Percentiles rank a stretch among this genome's conserved stretches.
Conservation (phyloP, 495 filamentous ascomycete genomes). For the Hyaloscypha hepaticicola region DNA sequence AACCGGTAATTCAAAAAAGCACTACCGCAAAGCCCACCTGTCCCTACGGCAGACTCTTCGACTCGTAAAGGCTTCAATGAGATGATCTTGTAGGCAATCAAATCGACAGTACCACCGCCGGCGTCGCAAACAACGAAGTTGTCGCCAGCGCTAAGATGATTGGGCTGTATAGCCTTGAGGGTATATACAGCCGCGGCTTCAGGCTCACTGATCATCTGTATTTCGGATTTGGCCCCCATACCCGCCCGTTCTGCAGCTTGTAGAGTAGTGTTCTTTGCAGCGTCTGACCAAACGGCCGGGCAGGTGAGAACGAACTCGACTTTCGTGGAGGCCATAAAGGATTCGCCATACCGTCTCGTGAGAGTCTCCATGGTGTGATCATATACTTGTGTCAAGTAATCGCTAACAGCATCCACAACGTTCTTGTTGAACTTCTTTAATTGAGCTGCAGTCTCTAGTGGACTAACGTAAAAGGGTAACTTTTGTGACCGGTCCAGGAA, state of each 20-base stretch:
- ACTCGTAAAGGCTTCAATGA: slow-evolving; percentile 57
- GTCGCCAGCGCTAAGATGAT: slow-evolving; percentile 59
- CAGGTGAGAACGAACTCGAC: slow-evolving; percentile 73
- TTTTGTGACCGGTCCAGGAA: slow-evolving; percentile 78
- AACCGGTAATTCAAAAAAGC: slow-evolving; percentile 71
- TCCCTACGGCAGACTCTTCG: slow-evolving; percentile 65
- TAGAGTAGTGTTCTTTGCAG: slow-evolving; percentile 66
- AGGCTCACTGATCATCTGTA: slow-evolving; percentile 71
- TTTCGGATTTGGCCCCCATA: slow-evolving; percentile 57
- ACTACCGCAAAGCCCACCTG: slow-evolving; percentile 64
- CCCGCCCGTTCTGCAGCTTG: slow-evolving; percentile 66
- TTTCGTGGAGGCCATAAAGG: slow-evolving; percentile 58
- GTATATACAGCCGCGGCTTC: slow-evolving; percentile 77
- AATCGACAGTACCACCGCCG: slow-evolving; percentile 71
- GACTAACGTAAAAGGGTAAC: slow-evolving; percentile 73
- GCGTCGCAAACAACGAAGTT: slow-evolving; percentile 77
- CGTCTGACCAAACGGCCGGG: slow-evolving; percentile 78
- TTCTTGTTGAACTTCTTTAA: slow-evolving; percentile 63
- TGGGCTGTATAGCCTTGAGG: slow-evolving; percentile 65
- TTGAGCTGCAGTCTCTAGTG: slow-evolving; percentile 69
- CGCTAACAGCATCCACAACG: slow-evolving; percentile 59
- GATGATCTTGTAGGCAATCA: slow-evolving; percentile 69
- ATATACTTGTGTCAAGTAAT: slow-evolving; percentile 69
- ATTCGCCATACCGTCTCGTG: slow-evolving; percentile 60
- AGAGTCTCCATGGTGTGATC: slow-evolving; percentile 73